A percentile compares a stretch with the other conserved stretches of the same genome.
phyloP scores from a whole-genome alignment of 495 filamentous ascomycete species.

The Durotheca rogersii region DNA sequence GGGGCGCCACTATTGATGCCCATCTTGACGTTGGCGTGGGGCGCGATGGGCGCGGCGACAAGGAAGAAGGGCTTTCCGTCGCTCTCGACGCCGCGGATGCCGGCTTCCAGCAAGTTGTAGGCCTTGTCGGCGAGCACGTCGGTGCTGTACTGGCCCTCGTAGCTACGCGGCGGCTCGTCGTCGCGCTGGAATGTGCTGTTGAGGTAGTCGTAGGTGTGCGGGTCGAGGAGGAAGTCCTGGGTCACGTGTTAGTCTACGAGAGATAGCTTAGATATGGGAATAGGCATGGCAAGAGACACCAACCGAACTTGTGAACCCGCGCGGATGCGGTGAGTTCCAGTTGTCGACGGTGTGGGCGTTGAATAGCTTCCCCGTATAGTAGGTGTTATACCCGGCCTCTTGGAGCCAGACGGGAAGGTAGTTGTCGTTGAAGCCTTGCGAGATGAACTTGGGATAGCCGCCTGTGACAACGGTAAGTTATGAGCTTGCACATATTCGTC shows the following conservation, averaged over 20 bases:
- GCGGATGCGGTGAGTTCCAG: constrained; percentile 54
- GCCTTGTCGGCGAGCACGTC: constrained; percentile 65
- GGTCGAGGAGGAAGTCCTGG: constrained; percentile 65
- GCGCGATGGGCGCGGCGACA: constrained; percentile 59
- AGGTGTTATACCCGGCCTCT: constrained; percentile 63
- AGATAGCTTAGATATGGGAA: too few species aligned
- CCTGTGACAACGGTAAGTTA: constrained; percentile 36
- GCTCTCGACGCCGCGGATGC: constrained; percentile 42
- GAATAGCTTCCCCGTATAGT: constrained; percentile 68
- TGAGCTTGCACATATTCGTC: not conserved
- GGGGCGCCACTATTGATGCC: constrained; percentile 15
- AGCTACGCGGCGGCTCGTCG: constrained; percentile 53
- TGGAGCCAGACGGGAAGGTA: constrained; percentile 68
- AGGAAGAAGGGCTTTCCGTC: constrained; percentile 59
- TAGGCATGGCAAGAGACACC: not conserved
- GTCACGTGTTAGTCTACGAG: constrained; percentile 2
- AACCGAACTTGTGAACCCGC: constrained; percentile 54
- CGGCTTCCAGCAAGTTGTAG: constrained; percentile 61
- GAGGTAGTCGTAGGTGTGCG: constrained; percentile 64
- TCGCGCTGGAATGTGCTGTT: constrained; percentile 66
- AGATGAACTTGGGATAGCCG: constrained; percentile 65
- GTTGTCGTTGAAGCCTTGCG: constrained; percentile 61
- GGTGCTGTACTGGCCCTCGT: constrained; percentile 56
- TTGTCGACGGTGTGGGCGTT: constrained; percentile 58
- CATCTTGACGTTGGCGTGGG: constrained; percentile 59